These are phyloP conservation scores for Solanum sitiens DNA, from an alignment of 257 asterid species.

Conservation along the genomic window DNA sequence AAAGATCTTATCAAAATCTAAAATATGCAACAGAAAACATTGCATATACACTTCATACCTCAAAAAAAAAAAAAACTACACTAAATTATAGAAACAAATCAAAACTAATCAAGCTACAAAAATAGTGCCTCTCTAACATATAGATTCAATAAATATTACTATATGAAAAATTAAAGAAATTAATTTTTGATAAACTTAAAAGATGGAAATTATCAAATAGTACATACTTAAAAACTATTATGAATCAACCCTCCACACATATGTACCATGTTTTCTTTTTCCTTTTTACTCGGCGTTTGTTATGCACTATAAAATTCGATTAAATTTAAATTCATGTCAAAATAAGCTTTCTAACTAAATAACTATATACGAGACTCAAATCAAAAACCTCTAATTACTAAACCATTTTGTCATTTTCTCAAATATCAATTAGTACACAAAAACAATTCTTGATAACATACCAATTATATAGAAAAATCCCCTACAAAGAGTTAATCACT, in stretches of 20 bases:
- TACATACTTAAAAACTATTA: neutral
- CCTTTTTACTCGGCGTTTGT: too few species aligned
- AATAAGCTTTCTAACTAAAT: rapidly evolving
- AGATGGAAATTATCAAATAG: too few species aligned
- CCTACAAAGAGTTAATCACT: rapidly evolving
- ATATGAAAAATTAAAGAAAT: too few species aligned
- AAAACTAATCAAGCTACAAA: neutral
- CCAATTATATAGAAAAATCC: too few species aligned
- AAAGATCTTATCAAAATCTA: neutral
- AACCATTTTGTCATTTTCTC: neutral
- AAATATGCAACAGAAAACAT: neutral
- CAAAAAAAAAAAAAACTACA: neutral
- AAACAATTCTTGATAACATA: too few species aligned
- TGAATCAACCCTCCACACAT: neutral
- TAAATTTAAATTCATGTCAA: too few species aligned
- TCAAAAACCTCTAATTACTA: too few species aligned
- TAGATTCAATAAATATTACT: neutral
- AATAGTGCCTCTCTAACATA: neutral
- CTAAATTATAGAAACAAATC: neutral
- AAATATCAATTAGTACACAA: neutral
- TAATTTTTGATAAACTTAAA: too few species aligned
- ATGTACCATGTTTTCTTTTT: neutral
- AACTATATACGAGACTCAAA: too few species aligned
- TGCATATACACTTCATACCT: neutral
- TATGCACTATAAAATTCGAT: rapidly evolving